Evolutionary conservation across 257 asterid genomes (phyloP).

Genomic region (Rauvolfia tetraphylla): DNA sequence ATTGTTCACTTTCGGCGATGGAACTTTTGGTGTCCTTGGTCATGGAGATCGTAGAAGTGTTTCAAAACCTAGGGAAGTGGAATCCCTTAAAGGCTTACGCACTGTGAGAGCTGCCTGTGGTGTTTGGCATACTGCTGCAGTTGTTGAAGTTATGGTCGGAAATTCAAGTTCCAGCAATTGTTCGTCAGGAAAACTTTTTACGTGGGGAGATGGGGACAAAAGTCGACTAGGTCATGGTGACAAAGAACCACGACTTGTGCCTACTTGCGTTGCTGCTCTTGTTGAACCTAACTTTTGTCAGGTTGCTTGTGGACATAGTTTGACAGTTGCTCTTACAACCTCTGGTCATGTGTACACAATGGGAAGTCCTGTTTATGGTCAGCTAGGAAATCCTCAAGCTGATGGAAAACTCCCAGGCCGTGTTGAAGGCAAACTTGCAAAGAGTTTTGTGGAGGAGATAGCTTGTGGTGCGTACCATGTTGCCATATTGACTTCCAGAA

Average conservation of each 20-base stretch:
- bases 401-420: constrained; percentile 81
- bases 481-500: constrained; percentile 78
- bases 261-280: constrained; percentile 90
- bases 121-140: constrained; percentile 98
- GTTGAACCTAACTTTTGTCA: constrained; percentile 84
- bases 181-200: constrained; percentile 86
- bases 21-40: constrained; percentile 95
- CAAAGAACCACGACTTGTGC: constrained; percentile 79
- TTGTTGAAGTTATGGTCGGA: constrained; percentile 91
- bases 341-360: constrained; percentile 84
- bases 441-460: constrained; percentile 81
- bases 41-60: constrained; percentile 79
- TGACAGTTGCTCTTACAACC: constrained; percentile 86
- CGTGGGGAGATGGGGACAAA: constrained; percentile 98
- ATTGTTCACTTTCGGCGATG: constrained; percentile 87
- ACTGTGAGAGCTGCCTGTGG: constrained; percentile 91
- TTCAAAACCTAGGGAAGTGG: constrained; percentile 79
- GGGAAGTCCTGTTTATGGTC: constrained; percentile 96
- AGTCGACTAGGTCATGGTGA: constrained; percentile 87
- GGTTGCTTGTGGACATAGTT: constrained; percentile 93
- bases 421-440: constrained; percentile 71
- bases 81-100: constrained; percentile 83
- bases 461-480: constrained; percentile 95
- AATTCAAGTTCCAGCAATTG: constrained; percentile 77
- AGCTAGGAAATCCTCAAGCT: constrained; percentile 79